Base-by-base conservation (phyloP, 139 green algal species). In the Tetraselmis striata region DNA sequence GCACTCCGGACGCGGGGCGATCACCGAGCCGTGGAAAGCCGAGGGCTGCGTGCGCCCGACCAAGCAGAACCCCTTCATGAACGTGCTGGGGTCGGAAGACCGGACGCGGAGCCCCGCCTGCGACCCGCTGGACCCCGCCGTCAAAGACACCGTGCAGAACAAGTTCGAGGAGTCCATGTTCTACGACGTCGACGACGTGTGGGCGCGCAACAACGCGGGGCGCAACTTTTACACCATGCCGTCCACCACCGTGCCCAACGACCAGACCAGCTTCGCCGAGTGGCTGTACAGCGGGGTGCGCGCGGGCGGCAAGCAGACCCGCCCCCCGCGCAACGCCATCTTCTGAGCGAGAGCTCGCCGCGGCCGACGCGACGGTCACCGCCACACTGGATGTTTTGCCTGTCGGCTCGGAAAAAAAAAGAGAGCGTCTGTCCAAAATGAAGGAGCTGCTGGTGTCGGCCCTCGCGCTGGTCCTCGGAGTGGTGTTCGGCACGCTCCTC, bases 121-220 rank as follows among this genome's bases (percentile, higher is more conserved):
- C 31, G 79, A 82, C 79, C 23, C 30, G 2, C 29, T 32, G 26
- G 28, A 59, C 2, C 5, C 25, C 25, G 25, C n/a, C 32, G 31
- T 82, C 31, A 18, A 5, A 11, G 31, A 23, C 79, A 5, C 29
- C 18, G 31, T 59, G 23, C 22, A 76, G 22, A 24, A 28, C 18
- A 25, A 58, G 2, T 45, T 59, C 11, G 79, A 11, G 5, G 2
- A 31, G 25, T 25, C 29, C 32, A 23, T 30, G 25, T 82, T 45
- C 79, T 27, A 29, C 5, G 79, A 82, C 79, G 30, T 26, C 79
- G 79, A 82, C 79, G 79, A 82, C 25, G 79, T 82, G 32, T 82
- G 31, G 32, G 79, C 26, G 2, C n/a, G n/a, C n/a, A 23, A 26
- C 25, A 76, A 32, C 25, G 26, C 26, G 32, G 29, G 23, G 22